A percentile compares a stretch with the other conserved stretches of the same genome.
phyloP scores from a whole-genome alignment of 1,284 basidiomycete species.

The Tylopilus sp. region DNA sequence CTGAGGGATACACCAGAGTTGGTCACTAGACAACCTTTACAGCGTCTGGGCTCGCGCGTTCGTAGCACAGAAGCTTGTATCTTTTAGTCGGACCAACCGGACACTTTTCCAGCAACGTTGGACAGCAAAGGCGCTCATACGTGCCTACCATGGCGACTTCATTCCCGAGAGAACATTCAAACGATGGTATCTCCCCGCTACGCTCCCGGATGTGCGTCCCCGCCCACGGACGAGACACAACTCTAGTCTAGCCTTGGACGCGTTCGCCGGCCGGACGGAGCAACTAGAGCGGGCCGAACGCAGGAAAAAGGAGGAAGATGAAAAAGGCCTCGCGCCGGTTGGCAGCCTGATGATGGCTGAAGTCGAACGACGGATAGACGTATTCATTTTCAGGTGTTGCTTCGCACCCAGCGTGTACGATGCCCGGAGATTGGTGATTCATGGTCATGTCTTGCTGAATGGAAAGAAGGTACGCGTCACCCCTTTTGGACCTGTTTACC shows the following conservation, averaged over 20 bases:
- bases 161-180: constrained; percentile 94
- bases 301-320: constrained; percentile 50
- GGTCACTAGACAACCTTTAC: constrained; percentile 76
- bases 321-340: constrained; percentile 70
- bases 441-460: constrained; percentile 87
- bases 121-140: constrained; percentile 84
- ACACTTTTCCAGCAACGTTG: constrained; percentile 94
- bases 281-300: constrained; percentile 46
- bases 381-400: constrained; percentile 88
- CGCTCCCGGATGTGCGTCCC: constrained; percentile 82
- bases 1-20: constrained; percentile 56
- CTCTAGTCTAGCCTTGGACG: constrained; percentile 40
- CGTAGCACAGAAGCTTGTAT: constrained; percentile 44
- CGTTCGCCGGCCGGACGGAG: constrained; percentile 54
- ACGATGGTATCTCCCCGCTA: constrained; percentile 89
- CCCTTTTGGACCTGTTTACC: constrained; percentile 5
- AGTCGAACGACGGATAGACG: constrained; percentile 92
- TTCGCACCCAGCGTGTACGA: constrained; percentile 90
- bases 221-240: constrained; percentile 39
- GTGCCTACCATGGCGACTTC: constrained; percentile 95
- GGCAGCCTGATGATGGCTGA: constrained; percentile 90
- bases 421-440: constrained; percentile 81
- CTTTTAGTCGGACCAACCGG: constrained; percentile 56
- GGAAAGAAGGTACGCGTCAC: constrained; percentile 71
- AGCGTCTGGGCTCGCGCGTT: constrained; percentile 70